Evolutionary conservation across 2,329 filamentous ascomycete species (phyloP), one percentile per base, ranked within the genome.

Genomic region (Cordyceps cateniannulata): DNA sequence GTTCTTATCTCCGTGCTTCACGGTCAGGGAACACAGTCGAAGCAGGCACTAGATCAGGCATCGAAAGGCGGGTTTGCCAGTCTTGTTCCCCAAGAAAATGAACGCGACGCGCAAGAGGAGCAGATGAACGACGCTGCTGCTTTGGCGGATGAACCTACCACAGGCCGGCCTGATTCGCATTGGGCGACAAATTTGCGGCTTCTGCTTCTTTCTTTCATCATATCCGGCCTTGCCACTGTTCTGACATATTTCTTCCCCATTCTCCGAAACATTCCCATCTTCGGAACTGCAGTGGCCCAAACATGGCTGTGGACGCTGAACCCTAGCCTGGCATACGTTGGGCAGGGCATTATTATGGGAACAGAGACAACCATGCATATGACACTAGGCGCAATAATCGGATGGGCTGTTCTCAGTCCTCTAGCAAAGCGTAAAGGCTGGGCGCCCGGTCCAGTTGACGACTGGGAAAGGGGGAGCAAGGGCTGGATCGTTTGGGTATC

Each of bases 401-500:
- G 95, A 27, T 99, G 95, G 95, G 95, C 86, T 0, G 72, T 98
- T 6, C 79, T 99, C 1, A 97, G 93, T 3, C 95, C 95, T 1
- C 74, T 98, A 8, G 93, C 95, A 4, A 97, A 96, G 72, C 77
- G 80, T 61, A 85, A 83, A 66, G 91, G 90, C 3, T 99, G 95
- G 95, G 95, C 95, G 10, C 90, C 92, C 3, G 95, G 93, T 0
- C 81, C 86, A 1, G 91, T 97, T 1, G 82, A 85, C 60, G 90
- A 96, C 71, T 99, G 95, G 95, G 90, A 93, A 62, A 85, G 81
- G 18, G 95, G 95, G 10, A 96, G 91, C 71, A 97, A 98, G 75
- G 95, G 93, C 44, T 99, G 95, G 95, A 98, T 99, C 63, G 91
- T 99, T 0, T 99, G 95, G 95, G 81, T 96, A 2, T 96, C 91